Conservation (phyloP, 495 filamentous ascomycete genomes). For the Podospora fimiseda region DNA sequence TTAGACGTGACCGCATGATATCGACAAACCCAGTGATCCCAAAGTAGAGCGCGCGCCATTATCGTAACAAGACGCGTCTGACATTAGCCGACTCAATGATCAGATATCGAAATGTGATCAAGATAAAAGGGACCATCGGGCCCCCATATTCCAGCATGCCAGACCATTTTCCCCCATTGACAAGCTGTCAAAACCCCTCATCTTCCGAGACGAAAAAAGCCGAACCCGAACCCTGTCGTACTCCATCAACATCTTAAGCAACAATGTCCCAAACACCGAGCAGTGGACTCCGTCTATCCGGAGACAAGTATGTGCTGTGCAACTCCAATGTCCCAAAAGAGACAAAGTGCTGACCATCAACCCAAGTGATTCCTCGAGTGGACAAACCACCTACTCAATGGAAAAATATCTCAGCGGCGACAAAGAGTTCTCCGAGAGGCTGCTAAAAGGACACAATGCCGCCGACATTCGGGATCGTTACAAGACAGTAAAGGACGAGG, state of each 20-base stretch:
- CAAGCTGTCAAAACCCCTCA: too few relatives aligned
- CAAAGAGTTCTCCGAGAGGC: slow-evolving; percentile 12
- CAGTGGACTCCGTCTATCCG: slow-evolving; percentile 8
- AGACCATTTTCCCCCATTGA: too few relatives aligned
- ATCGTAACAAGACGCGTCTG: too few relatives aligned
- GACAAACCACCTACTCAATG: slow-evolving; percentile 9
- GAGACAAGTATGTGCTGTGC: slow-evolving; percentile 12
- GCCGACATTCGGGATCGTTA: slow-evolving; percentile 2
- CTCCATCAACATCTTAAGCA: too few relatives aligned
- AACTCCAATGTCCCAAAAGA: not conserved
- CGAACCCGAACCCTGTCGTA: not conserved
- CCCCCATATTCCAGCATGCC: too few relatives aligned
- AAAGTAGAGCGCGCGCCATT: too few relatives aligned
- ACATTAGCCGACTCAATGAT: too few relatives aligned
- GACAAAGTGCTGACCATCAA: not conserved
- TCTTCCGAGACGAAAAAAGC: not conserved
- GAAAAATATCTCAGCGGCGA: slow-evolving; percentile 14
- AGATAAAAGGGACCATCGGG: too few relatives aligned
- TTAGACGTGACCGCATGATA: too few relatives aligned
- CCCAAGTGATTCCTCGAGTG: not conserved
- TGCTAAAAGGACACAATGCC: slow-evolving; percentile 9
- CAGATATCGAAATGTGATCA: too few relatives aligned
- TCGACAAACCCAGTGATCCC: too few relatives aligned
- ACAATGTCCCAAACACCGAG: slow-evolving; percentile 4
- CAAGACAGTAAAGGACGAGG: slow-evolving; percentile 1